phyloP scores from a whole-genome alignment of 2,329 filamentous ascomycete genomes.

The Diaporthe vaccinii region DNA sequence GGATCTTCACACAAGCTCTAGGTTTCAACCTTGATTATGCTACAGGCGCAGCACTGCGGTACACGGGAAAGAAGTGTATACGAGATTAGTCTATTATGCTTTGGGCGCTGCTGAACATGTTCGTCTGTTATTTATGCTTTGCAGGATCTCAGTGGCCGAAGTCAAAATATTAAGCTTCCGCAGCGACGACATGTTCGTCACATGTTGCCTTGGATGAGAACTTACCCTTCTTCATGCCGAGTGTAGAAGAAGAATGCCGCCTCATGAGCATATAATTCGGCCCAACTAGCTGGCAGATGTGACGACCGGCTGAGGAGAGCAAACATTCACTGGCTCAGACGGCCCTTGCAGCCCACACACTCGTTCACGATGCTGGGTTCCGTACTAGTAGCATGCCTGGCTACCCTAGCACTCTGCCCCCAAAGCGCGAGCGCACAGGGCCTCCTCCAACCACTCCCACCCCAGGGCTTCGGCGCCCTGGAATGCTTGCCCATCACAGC shows the following conservation, averaged over 20 bases:
- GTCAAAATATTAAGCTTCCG: conserved; percentile 7
- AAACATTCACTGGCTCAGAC: not conserved
- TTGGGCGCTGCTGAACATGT: not conserved
- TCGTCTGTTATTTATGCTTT: conserved; percentile 17
- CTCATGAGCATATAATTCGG: not conserved
- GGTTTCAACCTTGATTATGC: not conserved
- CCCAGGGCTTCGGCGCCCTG: conserved; percentile 3
- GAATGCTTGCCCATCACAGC: not conserved
- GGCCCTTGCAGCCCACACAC: too few relatives aligned
- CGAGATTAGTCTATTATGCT: not conserved
- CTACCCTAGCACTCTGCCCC: not conserved
- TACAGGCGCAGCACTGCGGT: not conserved
- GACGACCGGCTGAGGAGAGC: accelerated
- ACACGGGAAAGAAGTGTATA: not conserved
- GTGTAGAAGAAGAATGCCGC: not conserved
- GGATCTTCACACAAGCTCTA: not conserved
- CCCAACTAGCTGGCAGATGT: not conserved
- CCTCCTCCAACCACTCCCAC: not conserved
- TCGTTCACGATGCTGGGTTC: not conserved
- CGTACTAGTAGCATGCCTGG: not conserved
- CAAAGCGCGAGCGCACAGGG: not conserved
- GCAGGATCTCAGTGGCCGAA: conserved; percentile 6
- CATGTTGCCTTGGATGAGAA: not conserved
- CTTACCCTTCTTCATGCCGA: not conserved
- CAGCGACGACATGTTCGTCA: not conserved